Base-by-base conservation (phyloP, 768 basidiomycete species). In the Mycena belliarum region DNA sequence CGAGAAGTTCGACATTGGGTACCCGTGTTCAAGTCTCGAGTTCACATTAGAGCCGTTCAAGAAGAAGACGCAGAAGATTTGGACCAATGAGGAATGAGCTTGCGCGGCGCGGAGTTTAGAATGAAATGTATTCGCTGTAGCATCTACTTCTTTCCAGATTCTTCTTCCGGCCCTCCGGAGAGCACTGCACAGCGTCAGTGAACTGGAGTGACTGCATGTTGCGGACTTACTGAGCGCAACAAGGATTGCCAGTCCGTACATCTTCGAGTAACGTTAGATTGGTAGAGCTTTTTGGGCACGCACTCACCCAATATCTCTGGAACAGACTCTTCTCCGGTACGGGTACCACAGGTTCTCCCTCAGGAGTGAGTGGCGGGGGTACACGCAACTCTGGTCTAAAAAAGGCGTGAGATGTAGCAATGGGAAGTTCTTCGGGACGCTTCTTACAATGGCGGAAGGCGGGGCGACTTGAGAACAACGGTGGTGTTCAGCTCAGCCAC, bases 21-120 rank as follows among this genome's bases (percentile, higher is more conserved):
- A 91, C 75, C 96, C 96, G 20, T 98, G 95, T 75, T 98, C 95
- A 32, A 88, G 88, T 8, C 75, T 99, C 54, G 96, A 99, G 79
- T 94, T 99, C 72, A 89, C 88, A 28, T 79, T 98, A 43, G 95
- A 98, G 73, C 91, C 91, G n/a, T 93, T 99, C 81, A 87, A 90
- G 77, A 91, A 88, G 73, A 78, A 81, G 64, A 79, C 79, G 76
- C 76, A 18, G 37, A 38, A 38, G 37, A 38, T 38, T 38, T 38
- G 37, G 37, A 38, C 37, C 37, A 38, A 38, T n/a, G 37, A 38
- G 20, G 37, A 38, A 38, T 38, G 12, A n/a, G 20, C 18, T n/a
- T n/a, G 37, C 37, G 37, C 37, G 37, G 18, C 18, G 37, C 20
- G 37, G 18, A 38, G 18, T 38, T 38, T 38, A 38, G 37, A 38